Evolutionary conservation across 306 rosid species (phyloP).

Genomic region (Arachis hypogaea): DNA sequence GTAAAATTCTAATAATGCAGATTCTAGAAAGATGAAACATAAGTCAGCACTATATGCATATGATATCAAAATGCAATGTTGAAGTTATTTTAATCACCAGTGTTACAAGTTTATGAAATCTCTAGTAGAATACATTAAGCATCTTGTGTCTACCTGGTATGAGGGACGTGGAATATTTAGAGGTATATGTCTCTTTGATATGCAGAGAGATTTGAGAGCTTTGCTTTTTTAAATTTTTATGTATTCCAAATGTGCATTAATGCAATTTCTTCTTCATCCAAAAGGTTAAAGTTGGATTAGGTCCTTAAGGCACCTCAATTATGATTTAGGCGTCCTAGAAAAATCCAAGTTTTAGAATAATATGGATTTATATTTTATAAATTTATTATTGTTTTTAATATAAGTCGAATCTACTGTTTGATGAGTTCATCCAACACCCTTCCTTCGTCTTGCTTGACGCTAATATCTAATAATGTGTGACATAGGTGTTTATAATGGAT

Average conservation of each 20-base stretch:
- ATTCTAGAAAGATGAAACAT: background rate
- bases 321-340: background rate
- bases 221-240: no score
- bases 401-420: slow-evolving; percentile 15
- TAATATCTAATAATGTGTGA: slow-evolving; percentile 37
- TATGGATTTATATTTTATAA: background rate
- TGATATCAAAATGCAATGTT: slow-evolving; percentile 19
- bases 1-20: slow-evolving; percentile 21
- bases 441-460: slow-evolving; percentile 5
- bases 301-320: slow-evolving; percentile 21
- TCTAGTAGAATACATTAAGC: slow-evolving; percentile 9
- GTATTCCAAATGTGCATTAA: no score
- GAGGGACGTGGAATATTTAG: no score
- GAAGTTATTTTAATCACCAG: background rate
- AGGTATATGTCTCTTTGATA: no score
- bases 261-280: no score
- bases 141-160: no score
- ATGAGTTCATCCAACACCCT: background rate
- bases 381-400: background rate
- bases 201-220: no score
- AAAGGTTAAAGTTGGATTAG: background rate
- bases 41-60: slow-evolving; percentile 10
- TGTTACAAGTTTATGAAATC: slow-evolving; percentile 19
- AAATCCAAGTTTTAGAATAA: slow-evolving; percentile 20
- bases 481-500: slow-evolving; percentile 81